A percentile compares a stretch with the other conserved stretches of the same genome.
These are phyloP conservation scores for Cyclotella kingstonii DNA, from an alignment of 108 stramenopile genomes.

Conservation along the genomic window DNA sequence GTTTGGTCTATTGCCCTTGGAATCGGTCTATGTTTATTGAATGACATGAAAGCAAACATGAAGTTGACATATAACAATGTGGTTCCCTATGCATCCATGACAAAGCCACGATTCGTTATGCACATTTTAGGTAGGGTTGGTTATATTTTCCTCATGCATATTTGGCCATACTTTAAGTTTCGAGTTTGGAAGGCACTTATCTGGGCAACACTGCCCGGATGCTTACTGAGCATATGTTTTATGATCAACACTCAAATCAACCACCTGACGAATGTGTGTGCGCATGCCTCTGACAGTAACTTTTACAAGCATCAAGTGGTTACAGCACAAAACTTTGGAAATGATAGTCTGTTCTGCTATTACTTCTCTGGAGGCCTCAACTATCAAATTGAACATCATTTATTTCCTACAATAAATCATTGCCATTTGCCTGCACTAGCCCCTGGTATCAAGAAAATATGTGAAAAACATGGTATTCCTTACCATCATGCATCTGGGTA, in stretches of 20 bases:
- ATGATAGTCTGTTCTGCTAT: conserved; percentile 28
- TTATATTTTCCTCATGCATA: conserved; percentile 31
- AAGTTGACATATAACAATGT: conserved; percentile 59
- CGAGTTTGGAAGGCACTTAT: conserved; percentile 49
- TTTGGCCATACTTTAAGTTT: conserved; percentile 51
- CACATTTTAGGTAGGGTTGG: conserved; percentile 40
- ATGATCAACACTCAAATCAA: conserved; percentile 62
- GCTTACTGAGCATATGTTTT: conserved; percentile 46
- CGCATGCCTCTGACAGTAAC: conserved; percentile 43
- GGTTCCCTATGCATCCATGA: conserved; percentile 35
- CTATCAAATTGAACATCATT: conserved; percentile 56
- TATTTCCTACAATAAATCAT: conserved; percentile 57
- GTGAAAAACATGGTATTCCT: conserved; percentile 46
- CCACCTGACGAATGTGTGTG: conserved; percentile 39
- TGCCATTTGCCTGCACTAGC: conserved; percentile 46
- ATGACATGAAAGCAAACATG: conserved; percentile 44
- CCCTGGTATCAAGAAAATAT: conserved; percentile 40
- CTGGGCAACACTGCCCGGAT: conserved; percentile 43
- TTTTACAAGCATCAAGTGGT: conserved; percentile 54
- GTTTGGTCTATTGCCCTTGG: conserved; percentile 53
- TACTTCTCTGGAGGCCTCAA: conserved; percentile 55
- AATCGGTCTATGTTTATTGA: conserved; percentile 42
- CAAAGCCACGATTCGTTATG: conserved; percentile 19
- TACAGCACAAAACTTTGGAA: conserved; percentile 63
- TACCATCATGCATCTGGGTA: conserved; percentile 48